Evolutionary conservation across 108 stramenopile genomes (phyloP).

Genomic region (Fragilariopsis cylindrus): DNA sequence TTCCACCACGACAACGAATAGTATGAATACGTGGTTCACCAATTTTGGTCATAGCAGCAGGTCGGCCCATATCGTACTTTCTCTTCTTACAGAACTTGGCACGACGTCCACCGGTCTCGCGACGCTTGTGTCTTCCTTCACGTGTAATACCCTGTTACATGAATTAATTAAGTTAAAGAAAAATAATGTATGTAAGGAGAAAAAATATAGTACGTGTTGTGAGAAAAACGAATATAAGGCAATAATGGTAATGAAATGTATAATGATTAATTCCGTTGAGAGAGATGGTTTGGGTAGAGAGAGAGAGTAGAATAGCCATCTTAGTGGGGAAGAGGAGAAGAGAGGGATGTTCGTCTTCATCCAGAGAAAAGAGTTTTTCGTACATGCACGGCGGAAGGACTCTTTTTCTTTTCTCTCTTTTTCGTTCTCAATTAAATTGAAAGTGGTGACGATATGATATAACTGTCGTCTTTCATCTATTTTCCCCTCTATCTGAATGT

Average conservation of each 20-base stretch:
- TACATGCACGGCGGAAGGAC: too few species aligned
- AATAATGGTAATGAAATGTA: neutral
- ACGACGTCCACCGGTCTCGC: conserved; percentile 98
- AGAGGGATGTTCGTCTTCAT: too few species aligned
- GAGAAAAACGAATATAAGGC: neutral
- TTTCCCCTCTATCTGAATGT: neutral
- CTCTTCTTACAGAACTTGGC: conserved; percentile 97
- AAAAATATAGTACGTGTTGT: neutral
- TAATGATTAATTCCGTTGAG: too few species aligned
- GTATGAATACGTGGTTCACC: conserved; percentile 90
- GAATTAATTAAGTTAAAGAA: neutral
- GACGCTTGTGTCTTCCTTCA: conserved; percentile 98
- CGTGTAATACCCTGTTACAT: conserved; percentile 93
- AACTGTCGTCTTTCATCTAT: too few species aligned
- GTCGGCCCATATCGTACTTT: conserved; percentile 98
- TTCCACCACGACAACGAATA: conserved; percentile 96
- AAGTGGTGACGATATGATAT: too few species aligned
- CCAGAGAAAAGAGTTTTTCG: too few species aligned
- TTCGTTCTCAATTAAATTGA: too few species aligned
- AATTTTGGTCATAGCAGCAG: conserved; percentile 98
- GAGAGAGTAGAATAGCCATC: too few species aligned
- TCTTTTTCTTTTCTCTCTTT: too few species aligned
- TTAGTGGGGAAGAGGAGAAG: too few species aligned
- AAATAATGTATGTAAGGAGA: neutral
- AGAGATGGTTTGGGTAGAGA: too few species aligned